Evolutionary conservation across 2,329 filamentous ascomycete genomes (phyloP).

Genomic region (Botryotinia calthae): DNA sequence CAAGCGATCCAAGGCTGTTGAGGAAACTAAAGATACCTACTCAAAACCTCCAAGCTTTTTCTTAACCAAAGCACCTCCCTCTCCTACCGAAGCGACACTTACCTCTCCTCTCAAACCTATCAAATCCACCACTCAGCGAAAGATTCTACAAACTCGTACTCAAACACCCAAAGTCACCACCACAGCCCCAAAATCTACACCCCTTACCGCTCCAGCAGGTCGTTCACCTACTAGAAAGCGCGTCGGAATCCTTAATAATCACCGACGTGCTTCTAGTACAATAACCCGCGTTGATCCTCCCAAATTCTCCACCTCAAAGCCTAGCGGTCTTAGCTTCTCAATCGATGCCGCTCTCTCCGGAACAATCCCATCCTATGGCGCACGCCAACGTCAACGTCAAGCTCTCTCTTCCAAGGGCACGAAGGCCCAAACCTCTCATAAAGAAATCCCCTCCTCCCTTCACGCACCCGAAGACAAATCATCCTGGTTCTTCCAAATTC

Average conservation of each 20-base stretch:
- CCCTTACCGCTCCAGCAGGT: slow-evolving; percentile 68
- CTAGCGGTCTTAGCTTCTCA: slow-evolving; percentile 63
- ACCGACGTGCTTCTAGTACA: slow-evolving; percentile 56
- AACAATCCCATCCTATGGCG: slow-evolving; percentile 62
- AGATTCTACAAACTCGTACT: slow-evolving; percentile 53
- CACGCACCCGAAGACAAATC: slow-evolving; percentile 53
- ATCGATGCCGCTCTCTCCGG: slow-evolving; percentile 80
- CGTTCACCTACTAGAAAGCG: slow-evolving; percentile 78
- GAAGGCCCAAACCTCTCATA: neutral
- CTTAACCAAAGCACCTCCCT: slow-evolving; percentile 38
- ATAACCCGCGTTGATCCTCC: slow-evolving; percentile 69
- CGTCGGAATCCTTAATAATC: slow-evolving; percentile 65
- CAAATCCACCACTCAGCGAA: slow-evolving; percentile 33
- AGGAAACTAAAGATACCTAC: slow-evolving; percentile 6
- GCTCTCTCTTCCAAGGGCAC: slow-evolving; percentile 31
- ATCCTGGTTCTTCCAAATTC: slow-evolving; percentile 89
- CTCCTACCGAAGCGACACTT: slow-evolving; percentile 32
- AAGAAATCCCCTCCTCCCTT: slow-evolving; percentile 37
- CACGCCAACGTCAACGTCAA: slow-evolving; percentile 41
- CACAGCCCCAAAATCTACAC: slow-evolving; percentile 48
- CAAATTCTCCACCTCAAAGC: slow-evolving; percentile 51
- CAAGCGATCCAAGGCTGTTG: slow-evolving; percentile 47
- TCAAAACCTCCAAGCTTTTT: slow-evolving; percentile 27
- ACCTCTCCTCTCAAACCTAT: slow-evolving; percentile 28
- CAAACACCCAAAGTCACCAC: slow-evolving; percentile 47